Conservation (phyloP, 345 rosid genomes). For the Eucalyptus lansdowneana region DNA sequence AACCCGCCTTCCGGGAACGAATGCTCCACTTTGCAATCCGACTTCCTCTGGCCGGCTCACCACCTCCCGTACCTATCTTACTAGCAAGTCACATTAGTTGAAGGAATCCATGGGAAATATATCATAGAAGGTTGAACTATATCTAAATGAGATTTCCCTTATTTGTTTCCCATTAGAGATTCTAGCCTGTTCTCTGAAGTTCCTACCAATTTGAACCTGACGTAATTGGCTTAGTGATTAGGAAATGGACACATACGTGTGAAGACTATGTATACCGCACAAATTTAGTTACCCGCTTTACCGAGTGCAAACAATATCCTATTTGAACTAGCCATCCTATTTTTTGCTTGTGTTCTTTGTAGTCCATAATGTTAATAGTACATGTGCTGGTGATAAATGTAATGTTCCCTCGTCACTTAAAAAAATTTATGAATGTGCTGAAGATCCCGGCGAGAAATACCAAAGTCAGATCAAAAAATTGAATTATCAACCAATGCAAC, state of each 20-base stretch:
- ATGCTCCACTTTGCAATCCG: constrained; percentile 37
- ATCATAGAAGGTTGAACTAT: neutral
- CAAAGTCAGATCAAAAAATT: neutral
- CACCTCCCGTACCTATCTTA: constrained; percentile 43
- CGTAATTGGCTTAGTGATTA: neutral
- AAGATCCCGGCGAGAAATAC: fast-evolving
- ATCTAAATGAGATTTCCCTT: neutral
- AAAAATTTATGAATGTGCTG: neutral
- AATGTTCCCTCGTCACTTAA: neutral
- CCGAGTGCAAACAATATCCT: neutral
- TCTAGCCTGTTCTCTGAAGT: neutral
- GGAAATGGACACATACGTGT: neutral
- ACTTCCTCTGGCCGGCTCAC: constrained; percentile 27
- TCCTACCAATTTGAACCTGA: neutral
- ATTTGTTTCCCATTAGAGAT: neutral
- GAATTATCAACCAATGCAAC: neutral
- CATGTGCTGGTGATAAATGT: neutral
- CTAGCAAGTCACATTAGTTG: neutral
- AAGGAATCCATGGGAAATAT: neutral
- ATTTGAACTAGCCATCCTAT: neutral
- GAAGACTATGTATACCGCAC: neutral
- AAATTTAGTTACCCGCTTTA: neutral
- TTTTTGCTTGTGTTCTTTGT: neutral
- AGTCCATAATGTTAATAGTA: neutral
- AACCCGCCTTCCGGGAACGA: constrained; percentile 47